These are phyloP conservation scores for Maudiozyma saulgeensis DNA, from an alignment of 805 yeast genomes.

Conservation along the genomic window DNA sequence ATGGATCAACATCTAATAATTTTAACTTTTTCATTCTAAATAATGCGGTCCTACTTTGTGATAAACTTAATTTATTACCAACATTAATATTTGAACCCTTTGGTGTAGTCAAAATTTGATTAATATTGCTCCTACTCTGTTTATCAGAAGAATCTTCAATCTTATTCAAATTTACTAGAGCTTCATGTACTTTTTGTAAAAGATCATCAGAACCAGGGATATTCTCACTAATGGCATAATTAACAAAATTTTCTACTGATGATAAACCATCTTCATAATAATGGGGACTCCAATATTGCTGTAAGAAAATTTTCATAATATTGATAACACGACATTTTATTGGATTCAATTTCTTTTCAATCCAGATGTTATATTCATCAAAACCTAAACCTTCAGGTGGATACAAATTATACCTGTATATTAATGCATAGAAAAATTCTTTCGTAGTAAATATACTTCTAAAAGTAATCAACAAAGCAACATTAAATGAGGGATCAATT, in stretches of 20 bases:
- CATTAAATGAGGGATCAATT: constrained; percentile 52
- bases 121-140: not conserved
- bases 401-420: constrained; percentile 54
- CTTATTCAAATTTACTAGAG: constrained; percentile 31
- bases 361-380: constrained; percentile 75
- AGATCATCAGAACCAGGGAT: constrained; percentile 38
- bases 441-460: constrained; percentile 61
- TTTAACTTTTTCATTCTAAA: constrained; percentile 34
- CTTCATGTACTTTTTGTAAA: constrained; percentile 30
- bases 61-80: not conserved
- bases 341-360: constrained; percentile 56
- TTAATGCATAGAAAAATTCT: constrained; percentile 49
- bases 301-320: constrained; percentile 56
- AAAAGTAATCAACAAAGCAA: constrained; percentile 66
- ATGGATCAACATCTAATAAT: constrained; percentile 58
- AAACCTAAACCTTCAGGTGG: constrained; percentile 85
- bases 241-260: constrained; percentile 34
- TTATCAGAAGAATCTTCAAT: not conserved
- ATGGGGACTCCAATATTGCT: constrained; percentile 59
- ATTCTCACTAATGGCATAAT: constrained; percentile 32
- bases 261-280: constrained; percentile 41
- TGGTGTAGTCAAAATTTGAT: not conserved
- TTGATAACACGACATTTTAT: constrained; percentile 57
- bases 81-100: not conserved
- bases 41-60: constrained; percentile 7